Evolutionary conservation across 225 moss, liverwort and hornwort species (phyloP), one percentile per base, ranked within the genome.

Genomic region (Bryum argenteum): DNA sequence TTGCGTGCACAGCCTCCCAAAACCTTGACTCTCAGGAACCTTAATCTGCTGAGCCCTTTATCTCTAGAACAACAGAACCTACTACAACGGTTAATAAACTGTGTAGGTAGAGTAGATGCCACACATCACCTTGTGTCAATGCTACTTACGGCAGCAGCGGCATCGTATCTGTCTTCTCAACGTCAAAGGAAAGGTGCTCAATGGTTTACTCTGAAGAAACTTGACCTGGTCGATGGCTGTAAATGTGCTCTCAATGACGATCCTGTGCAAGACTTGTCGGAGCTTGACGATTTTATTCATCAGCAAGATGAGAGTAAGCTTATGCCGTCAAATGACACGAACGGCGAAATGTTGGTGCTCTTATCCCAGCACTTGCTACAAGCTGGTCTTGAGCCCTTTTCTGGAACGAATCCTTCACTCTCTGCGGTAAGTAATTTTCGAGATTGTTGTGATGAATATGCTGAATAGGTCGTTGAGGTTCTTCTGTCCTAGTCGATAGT

Each of bases 111-210:
- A 66, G 56, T 63, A 54, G 84, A 84, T 70, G 75, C 69, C 53
- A 72, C 82, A 64, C 78, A 84, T 43, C 85, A 88, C 73, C 78
- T 90, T 68, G 89, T 89, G 28, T 88, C 89, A 63, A 63, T 82
- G 75, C 83, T 96, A 79, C 82, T 96, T 26, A 87, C 86, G 50
- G 93, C 93, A 61, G 91, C 90, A 56, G 83, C 96, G 53, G 82
- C 90, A 44, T 77, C 85, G 65, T 84, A 89, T 72, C 48, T 87
- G 15, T 70, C 79, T 75, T 82, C 75, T 69, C 82, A 78, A 74
- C 45, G 22, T 69, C 77, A 74, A 62, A 77, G 70, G 47, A 80
- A 80, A 55, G 78, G 77, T 75, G 78, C 68, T 71, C 81, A 76
- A 65, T 79, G 77, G 80, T 77, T 59, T 77, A 71, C 78, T 66